phyloP scores from a whole-genome alignment of 179 eudicot genomes.

The Camellia oleifera region DNA sequence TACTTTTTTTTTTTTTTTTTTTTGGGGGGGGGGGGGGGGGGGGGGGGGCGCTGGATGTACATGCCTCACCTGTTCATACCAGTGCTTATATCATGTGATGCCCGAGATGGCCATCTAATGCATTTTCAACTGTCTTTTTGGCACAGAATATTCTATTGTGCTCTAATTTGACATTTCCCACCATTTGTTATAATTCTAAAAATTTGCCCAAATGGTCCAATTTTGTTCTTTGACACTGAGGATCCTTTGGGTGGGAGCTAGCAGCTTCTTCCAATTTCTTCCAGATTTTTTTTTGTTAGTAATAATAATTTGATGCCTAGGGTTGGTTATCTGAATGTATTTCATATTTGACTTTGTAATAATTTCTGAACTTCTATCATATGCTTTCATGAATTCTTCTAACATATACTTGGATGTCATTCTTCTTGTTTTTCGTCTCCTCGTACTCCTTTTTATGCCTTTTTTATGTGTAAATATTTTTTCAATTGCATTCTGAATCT shows the following conservation, averaged over 20 bases:
- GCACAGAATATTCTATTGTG: neutral
- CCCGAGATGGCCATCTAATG: neutral
- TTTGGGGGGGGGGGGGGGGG: too few species aligned
- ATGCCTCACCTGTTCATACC: neutral
- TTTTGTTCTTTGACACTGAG: neutral
- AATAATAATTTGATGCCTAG: neutral
- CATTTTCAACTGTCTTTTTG: neutral
- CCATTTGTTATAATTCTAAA: neutral
- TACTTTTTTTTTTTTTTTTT: neutral
- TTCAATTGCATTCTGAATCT: constrained; percentile 12
- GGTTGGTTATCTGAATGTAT: constrained; percentile 2
- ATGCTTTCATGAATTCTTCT: neutral
- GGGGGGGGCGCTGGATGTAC: neutral
- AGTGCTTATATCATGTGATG: neutral
- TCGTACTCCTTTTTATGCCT: constrained; percentile 4
- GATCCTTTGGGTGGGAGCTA: neutral
- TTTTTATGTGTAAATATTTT: neutral
- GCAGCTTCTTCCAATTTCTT: neutral
- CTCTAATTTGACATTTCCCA: neutral
- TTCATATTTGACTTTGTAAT: neutral
- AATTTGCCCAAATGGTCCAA: neutral
- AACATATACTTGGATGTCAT: neutral
- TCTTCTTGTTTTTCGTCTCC: neutral
- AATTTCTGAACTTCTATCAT: neutral
- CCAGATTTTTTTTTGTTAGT: neutral